phyloP scores from a whole-genome alignment of 225 moss, liverwort and hornwort genomes.

The Ulota crispa region DNA sequence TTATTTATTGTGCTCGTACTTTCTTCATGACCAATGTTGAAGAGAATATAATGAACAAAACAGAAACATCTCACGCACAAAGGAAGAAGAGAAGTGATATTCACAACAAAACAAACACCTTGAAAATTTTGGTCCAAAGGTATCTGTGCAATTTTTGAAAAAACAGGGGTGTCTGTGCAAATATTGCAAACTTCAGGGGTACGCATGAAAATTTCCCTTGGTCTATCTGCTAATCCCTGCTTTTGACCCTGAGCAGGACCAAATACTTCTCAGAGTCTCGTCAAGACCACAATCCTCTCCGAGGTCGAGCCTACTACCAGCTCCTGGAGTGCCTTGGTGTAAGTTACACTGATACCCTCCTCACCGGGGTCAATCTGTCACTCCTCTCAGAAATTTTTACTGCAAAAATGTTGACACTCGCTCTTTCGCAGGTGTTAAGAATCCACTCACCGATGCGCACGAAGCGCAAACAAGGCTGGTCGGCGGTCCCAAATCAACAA shows the following conservation, averaged over 20 bases:
- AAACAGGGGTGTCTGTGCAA: no score
- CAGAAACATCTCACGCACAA: no score
- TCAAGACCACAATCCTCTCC: conserved; percentile 51
- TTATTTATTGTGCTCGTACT: no score
- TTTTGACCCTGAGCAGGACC: conserved; percentile 29
- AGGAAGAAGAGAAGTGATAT: no score
- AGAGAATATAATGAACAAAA: no score
- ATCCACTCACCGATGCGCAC: conserved; percentile 44
- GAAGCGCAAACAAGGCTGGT: conserved; percentile 26
- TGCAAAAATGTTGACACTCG: not conserved
- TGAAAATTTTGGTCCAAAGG: no score
- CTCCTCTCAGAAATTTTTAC: not conserved
- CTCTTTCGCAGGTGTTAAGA: conserved; percentile 27
- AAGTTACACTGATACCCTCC: conserved; percentile 12
- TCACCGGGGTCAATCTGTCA: not conserved
- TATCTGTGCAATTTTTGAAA: no score
- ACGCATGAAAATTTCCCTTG: no score
- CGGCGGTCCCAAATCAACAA: conserved; percentile 16
- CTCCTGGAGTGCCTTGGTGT: conserved; percentile 58
- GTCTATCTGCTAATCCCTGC: not conserved
- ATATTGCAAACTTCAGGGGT: no score
- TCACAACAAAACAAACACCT: no score
- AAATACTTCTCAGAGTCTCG: conserved; percentile 47
- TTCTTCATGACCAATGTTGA: no score
- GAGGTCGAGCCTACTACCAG: conserved; percentile 59